A percentile compares a stretch with the other conserved stretches of the same genome.
These are phyloP conservation scores for Cnidoscolus chayamansa DNA, from an alignment of 441 rosid genomes.

Conservation along the genomic window DNA sequence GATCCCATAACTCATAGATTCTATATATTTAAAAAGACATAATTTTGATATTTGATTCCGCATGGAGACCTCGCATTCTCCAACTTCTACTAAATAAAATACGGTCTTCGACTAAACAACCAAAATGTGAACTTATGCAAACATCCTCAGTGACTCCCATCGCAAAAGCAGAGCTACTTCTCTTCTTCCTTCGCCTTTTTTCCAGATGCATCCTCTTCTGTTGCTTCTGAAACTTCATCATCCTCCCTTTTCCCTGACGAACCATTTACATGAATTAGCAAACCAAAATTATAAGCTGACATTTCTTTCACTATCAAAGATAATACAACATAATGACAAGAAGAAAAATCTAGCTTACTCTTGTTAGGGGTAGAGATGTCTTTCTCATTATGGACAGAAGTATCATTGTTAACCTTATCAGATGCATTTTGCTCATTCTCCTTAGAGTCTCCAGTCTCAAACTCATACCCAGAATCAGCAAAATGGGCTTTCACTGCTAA, in stretches of 20 bases:
- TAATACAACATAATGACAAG: no score
- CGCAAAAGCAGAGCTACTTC: background rate
- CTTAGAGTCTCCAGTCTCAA: slow-evolving; percentile 33
- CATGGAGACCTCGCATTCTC: no score
- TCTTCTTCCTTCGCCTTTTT: slow-evolving; percentile 10
- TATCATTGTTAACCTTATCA: background rate
- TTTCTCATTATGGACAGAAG: slow-evolving; percentile 6
- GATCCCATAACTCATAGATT: no score
- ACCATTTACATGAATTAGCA: no score
- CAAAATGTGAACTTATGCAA: background rate
- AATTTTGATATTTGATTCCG: no score
- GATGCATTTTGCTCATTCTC: background rate
- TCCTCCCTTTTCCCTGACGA: slow-evolving; percentile 16
- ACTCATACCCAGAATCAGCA: slow-evolving; percentile 61
- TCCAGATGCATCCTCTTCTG: background rate
- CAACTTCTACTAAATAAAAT: no score
- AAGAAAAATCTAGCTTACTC: no score
- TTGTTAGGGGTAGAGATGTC: background rate
- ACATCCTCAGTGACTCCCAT: background rate
- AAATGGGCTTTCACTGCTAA: slow-evolving; percentile 68
- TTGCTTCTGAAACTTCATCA: slow-evolving; percentile 8
- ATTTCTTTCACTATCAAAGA: no score
- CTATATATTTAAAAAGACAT: no score
- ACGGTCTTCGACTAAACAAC: no score
- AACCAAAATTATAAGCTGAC: no score